Evolutionary conservation across 768 basidiomycete genomes (phyloP).

Genomic region (Heimioporus sp.): DNA sequence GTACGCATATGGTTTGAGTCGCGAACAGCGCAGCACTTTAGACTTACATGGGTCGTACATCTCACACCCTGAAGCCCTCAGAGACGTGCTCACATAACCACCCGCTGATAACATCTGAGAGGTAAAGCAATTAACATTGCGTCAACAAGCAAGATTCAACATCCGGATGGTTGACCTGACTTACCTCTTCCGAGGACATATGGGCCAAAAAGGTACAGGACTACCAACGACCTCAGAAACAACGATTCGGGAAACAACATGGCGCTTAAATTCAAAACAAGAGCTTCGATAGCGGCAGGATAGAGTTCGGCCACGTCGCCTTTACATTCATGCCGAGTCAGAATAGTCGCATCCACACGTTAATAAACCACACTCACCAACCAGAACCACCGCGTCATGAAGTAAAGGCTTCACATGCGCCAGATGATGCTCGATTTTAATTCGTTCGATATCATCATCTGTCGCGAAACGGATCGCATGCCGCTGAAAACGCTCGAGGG

Average conservation of each 20-base stretch:
- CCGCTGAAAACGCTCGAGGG: too few species aligned
- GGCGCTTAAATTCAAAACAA: conserved; percentile 9
- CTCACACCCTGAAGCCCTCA: not conserved
- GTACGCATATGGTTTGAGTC: too few species aligned
- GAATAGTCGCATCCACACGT: too few species aligned
- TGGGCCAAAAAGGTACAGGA: conserved; percentile 14
- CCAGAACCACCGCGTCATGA: too few species aligned
- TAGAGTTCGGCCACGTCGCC: conserved; percentile 16
- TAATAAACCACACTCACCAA: too few species aligned
- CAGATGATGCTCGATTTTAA: too few species aligned
- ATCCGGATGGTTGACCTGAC: too few species aligned
- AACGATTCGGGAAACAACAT: conserved; percentile 9
- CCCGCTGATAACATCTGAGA: conserved; percentile 11
- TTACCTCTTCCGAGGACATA: conserved; percentile 12
- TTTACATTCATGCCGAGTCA: too few species aligned
- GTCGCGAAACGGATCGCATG: too few species aligned
- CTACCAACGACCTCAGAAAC: conserved; percentile 10
- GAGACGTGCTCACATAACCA: conserved; percentile 6
- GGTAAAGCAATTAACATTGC: not conserved
- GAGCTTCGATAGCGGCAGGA: conserved; percentile 8
- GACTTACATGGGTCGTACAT: not conserved
- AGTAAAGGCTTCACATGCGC: too few species aligned
- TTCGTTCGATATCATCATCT: too few species aligned
- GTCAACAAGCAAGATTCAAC: not conserved
- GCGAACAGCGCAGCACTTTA: not conserved